Conservation (phyloP, 1,284 basidiomycete genomes). For the Moesziomyces sp. region DNA sequence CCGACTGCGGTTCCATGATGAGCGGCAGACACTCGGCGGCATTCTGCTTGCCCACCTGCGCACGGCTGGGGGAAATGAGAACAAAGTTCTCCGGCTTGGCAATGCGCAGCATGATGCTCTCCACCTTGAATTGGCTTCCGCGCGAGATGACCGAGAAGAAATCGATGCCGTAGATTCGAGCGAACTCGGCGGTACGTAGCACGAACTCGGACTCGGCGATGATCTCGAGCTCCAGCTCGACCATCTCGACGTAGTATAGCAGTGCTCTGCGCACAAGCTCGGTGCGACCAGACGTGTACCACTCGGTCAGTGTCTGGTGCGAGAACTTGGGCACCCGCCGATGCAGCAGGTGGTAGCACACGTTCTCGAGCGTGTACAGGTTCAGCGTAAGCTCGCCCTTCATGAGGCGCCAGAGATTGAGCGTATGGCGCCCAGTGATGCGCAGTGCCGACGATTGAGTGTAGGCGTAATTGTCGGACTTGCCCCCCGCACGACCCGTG, state of each 20-base stretch:
- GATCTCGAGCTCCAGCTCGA: conserved; percentile 54
- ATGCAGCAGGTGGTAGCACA: conserved; percentile 72
- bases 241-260: conserved; percentile 53
- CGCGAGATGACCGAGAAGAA: conserved; percentile 94
- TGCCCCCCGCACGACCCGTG: conserved; percentile 55
- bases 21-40: conserved; percentile 94
- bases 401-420: conserved; percentile 93
- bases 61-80: conserved; percentile 60
- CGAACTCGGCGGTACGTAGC: conserved; percentile 77
- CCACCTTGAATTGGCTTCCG: conserved; percentile 97
- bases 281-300: conserved; percentile 72
- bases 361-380: conserved; percentile 89
- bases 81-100: conserved; percentile 87
- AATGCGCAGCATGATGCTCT: conserved; percentile 96
- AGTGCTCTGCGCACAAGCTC: conserved; percentile 35
- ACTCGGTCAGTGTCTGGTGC: conserved; percentile 75
- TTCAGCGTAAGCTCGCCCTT: conserved; percentile 82
- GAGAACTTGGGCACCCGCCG: conserved; percentile 77
- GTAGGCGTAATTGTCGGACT: conserved; percentile 72
- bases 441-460: conserved; percentile 84
- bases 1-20: conserved; percentile 92
- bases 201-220: conserved; percentile 63
- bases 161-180: conserved; percentile 94
- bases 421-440: conserved; percentile 85
- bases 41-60: conserved; percentile 77